Conservation (phyloP, 495 filamentous ascomycete genomes). For the Elaphomyces granulatus region DNA sequence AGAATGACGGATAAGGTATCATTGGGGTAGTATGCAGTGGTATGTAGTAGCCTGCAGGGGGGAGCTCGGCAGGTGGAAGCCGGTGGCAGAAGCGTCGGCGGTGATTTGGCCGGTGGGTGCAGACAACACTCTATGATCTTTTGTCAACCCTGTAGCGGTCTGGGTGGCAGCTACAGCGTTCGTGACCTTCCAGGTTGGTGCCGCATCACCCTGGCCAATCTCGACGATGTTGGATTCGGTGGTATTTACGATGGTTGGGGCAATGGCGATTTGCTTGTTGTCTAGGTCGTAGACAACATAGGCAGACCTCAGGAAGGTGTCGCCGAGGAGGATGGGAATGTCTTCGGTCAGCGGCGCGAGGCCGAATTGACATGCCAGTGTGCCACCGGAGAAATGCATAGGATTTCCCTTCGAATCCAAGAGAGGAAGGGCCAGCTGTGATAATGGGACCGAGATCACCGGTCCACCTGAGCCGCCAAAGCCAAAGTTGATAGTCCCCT, state of each 20-base stretch:
- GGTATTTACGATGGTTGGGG: conserved; percentile 52
- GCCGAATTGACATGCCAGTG: conserved; percentile 7
- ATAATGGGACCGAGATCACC: conserved; percentile 47
- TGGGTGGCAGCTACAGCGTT: conserved; percentile 37
- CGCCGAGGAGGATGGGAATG: conserved; percentile 49
- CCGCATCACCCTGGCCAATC: background rate
- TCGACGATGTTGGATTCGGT: conserved; percentile 5
- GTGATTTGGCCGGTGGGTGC: no score
- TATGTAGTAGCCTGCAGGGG: no score
- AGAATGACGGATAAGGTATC: no score
- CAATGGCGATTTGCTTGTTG: conserved; percentile 58
- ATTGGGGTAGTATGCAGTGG: no score
- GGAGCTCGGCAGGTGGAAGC: no score
- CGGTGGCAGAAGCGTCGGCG: no score
- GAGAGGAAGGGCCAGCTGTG: conserved; percentile 48
- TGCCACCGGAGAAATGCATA: conserved; percentile 6
- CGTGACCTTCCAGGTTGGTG: conserved; percentile 34
- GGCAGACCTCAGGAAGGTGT: conserved; percentile 64
- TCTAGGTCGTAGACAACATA: conserved; percentile 65
- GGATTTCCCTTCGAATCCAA: conserved; percentile 27
- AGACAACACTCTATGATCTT: no score
- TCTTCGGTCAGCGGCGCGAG: conserved; percentile 40
- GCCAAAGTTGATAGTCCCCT: conserved; percentile 44
- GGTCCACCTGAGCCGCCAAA: conserved; percentile 29
- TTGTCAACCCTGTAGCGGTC: no score